Evolutionary conservation across 2,329 filamentous ascomycete species (phyloP), one percentile per base, ranked within the genome.

Genomic region (Boeremia exigua): DNA sequence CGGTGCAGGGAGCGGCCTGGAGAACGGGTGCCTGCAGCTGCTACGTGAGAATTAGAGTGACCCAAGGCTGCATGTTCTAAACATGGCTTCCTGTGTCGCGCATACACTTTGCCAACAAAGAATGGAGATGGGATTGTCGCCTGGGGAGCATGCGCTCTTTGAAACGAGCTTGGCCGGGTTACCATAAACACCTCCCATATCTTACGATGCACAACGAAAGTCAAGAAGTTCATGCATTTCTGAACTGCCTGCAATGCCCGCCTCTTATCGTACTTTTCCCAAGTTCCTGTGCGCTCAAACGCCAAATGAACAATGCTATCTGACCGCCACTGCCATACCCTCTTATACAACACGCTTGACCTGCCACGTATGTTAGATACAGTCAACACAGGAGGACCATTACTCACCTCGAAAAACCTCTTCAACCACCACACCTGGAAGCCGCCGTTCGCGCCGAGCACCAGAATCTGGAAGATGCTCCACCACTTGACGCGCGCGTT

Each of bases 361-460:
- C 69, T 71, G 28, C 17, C 10, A 7, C 6, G n/a, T 2, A 5
- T 33, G 46, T 69, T 32, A 67, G 62, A 30, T 6, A 19, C 17
- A 19, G 11, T 17, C 5, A 6, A 10, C 6, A 14, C 4, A 11
- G 12, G 1, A 23, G 19, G 19, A 23, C 19, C 19, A 23, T 23
- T 28, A 47, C 63, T 56, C 74, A 88, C 87, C 87, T 97, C 93
- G 74, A 97, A 97, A 85, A 99, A 99, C 74, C 95, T 87, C 81
- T 96, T 95, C 76, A 99, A 79, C 93, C 95, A 99, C 94, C 95
- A 99, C 64, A 99, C 94, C 82, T 99, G 95, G 83, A 99, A 99
- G 65, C 97, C 82, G 58, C 92, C 95, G 82, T 98, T 92, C 70
- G 90, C 92, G 64, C 96, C 83, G 61, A 99, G 85, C 46, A 98